These are phyloP conservation scores for Aspergillus alliaceus DNA, from an alignment of 2,329 filamentous ascomycete genomes.

Conservation along the genomic window DNA sequence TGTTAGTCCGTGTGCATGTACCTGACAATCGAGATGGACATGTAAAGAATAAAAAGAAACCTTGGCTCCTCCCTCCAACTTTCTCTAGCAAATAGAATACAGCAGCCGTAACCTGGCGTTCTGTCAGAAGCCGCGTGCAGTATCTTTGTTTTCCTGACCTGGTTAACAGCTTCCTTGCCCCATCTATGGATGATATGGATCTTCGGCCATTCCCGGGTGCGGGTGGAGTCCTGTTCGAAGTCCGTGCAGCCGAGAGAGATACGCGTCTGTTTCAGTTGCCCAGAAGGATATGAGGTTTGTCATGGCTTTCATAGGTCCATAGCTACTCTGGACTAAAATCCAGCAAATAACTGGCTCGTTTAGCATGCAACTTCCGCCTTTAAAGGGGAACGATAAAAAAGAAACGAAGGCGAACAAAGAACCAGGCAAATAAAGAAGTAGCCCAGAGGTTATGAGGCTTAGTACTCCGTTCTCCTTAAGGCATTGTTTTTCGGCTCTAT, in stretches of 20 bases:
- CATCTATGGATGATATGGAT: background rate
- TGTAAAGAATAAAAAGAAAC: background rate
- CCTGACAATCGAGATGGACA: background rate
- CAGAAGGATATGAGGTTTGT: background rate
- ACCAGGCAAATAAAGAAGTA: background rate
- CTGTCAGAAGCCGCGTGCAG: background rate
- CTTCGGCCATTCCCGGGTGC: slow-evolving; percentile 28
- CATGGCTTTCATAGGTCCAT: background rate
- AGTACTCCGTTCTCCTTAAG: background rate
- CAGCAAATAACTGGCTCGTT: background rate
- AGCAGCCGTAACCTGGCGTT: background rate
- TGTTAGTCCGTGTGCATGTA: background rate
- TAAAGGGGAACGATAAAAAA: background rate
- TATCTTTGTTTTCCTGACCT: background rate
- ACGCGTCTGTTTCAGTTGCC: slow-evolving; percentile 36
- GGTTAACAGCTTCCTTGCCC: background rate
- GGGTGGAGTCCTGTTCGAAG: slow-evolving; percentile 18
- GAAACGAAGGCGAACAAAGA: background rate
- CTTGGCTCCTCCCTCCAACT: background rate
- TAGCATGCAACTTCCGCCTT: background rate
- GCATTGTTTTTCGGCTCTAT: background rate
- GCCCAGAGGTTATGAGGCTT: background rate
- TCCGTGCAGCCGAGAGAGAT: slow-evolving; percentile 38
- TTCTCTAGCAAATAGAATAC: background rate
- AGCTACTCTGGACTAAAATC: background rate